These are phyloP conservation scores for Wickerhamiella lipophila DNA, from an alignment of 805 yeast genomes.

Conservation along the genomic window DNA sequence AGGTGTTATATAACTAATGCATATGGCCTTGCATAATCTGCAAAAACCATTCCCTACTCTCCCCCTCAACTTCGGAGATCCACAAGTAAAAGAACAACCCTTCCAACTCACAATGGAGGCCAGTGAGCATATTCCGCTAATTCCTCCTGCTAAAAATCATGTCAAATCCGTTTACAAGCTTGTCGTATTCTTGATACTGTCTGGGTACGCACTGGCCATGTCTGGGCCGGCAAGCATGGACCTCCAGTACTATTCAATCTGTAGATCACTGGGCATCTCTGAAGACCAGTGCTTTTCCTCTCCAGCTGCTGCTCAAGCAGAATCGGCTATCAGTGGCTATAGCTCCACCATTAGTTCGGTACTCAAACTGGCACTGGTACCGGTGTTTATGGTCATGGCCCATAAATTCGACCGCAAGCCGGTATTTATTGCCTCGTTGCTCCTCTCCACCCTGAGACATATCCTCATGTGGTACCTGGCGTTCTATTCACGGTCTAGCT, in stretches of 20 bases:
- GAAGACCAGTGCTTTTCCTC: background rate
- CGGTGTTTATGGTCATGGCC: background rate
- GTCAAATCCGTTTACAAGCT: background rate
- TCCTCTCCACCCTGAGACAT: background rate
- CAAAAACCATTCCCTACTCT: no score
- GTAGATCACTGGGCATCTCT: background rate
- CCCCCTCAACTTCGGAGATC: no score
- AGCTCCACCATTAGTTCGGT: background rate
- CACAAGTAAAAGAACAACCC: no score
- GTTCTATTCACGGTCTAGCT: background rate
- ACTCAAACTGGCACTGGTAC: background rate
- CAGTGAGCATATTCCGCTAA: background rate
- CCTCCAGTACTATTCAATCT: background rate
- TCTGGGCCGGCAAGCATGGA: background rate
- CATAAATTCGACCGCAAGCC: background rate
- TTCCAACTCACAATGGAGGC: background rate
- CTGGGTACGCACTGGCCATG: background rate
- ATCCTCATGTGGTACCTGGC: background rate
- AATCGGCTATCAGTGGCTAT: background rate
- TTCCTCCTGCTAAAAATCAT: background rate
- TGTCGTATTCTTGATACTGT: background rate
- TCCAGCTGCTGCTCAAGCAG: background rate
- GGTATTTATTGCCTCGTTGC: background rate
- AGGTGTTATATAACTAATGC: conserved; percentile 53
- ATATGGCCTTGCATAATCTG: conserved; percentile 57